phyloP scores from a whole-genome alignment of 371 early-diverging fungal genomes.

The Mucor irregularis region DNA sequence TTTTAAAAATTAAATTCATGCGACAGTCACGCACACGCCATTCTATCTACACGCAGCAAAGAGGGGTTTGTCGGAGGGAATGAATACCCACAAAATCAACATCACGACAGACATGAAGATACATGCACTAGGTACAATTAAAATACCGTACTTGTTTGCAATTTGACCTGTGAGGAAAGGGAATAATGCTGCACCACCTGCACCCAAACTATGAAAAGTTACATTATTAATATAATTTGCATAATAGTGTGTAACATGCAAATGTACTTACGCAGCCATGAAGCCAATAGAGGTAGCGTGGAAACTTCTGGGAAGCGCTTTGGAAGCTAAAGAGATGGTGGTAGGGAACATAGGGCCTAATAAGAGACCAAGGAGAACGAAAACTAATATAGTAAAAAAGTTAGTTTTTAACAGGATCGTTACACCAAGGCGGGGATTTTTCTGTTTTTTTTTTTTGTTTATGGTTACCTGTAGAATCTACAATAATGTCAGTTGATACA shows the following conservation, averaged over 20 bases:
- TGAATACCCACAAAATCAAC: conserved; percentile 31
- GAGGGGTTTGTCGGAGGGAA: conserved; percentile 29
- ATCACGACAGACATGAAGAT: conserved; percentile 20
- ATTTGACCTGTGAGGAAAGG: conserved; percentile 37
- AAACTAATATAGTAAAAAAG: neutral
- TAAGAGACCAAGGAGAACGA: conserved; percentile 26
- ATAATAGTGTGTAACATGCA: neutral
- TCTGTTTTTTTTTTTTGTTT: too few species aligned
- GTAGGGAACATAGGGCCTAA: conserved; percentile 44
- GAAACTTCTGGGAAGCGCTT: conserved; percentile 29
- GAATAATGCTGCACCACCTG: conserved; percentile 40
- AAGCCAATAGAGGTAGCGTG: conserved; percentile 41
- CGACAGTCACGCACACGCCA: neutral
- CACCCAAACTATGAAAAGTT: conserved; percentile 27
- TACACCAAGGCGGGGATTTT: neutral
- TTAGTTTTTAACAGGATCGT: neutral
- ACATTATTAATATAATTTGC: neutral
- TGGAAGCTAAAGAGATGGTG: conserved; percentile 33
- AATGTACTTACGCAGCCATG: conserved; percentile 31
- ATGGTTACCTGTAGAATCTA: conserved; percentile 23
- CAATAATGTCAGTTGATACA: conserved; percentile 7
- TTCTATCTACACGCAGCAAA: conserved; percentile 14
- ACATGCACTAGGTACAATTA: conserved; percentile 29
- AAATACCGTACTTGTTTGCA: conserved; percentile 30
- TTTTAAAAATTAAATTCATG: neutral